Conservation (phyloP, 257 asterid genomes). For the Solanum bukasovii region DNA sequence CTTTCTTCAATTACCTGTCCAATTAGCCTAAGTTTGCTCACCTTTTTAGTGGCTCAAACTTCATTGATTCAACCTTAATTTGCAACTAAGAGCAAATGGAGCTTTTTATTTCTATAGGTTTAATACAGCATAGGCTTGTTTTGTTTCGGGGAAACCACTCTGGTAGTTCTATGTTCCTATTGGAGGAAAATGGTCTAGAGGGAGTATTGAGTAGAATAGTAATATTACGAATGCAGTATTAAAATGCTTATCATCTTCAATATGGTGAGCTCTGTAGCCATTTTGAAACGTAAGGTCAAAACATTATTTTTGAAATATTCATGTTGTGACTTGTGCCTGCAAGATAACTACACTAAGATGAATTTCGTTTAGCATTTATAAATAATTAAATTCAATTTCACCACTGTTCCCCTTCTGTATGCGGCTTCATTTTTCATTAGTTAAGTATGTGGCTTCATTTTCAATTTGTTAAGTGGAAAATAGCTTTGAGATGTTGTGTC, state of each 20-base stretch:
- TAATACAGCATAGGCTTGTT: background rate
- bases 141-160: background rate
- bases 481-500: background rate
- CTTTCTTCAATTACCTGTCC: background rate
- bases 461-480: background rate
- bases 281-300: background rate
- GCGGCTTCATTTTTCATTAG: background rate
- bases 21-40: background rate
- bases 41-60: background rate
- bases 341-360: background rate
- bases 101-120: background rate
- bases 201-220: background rate
- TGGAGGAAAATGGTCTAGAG: background rate
- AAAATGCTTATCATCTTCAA: background rate
- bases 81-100: background rate
- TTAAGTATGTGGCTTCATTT: background rate
- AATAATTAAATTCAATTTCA: background rate
- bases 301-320: background rate
- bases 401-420: background rate
- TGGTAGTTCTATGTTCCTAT: background rate
- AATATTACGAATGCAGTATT: background rate
- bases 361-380: background rate
- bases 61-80: background rate
- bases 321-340: background rate
- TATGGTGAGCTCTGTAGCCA: background rate